Evolutionary conservation across 108 stramenopile genomes (phyloP).

Genomic region (Skeletonema costatum): DNA sequence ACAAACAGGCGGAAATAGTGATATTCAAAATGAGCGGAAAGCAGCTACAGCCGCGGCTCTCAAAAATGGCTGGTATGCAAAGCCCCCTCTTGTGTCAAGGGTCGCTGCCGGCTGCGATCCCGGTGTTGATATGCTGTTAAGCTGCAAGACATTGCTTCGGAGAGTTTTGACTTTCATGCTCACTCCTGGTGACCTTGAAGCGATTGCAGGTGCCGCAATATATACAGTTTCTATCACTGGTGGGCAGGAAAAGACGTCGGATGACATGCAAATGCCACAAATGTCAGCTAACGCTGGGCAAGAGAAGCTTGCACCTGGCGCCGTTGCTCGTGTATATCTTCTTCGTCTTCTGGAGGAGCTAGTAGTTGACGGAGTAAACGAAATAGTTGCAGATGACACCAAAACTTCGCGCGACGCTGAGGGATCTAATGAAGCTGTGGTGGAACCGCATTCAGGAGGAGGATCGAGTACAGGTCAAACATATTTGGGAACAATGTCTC

Average conservation of each 20-base stretch:
- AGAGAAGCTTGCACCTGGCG: conserved; percentile 66
- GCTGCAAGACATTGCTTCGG: conserved; percentile 82
- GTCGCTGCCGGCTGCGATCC: conserved; percentile 88
- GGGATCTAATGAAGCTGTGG: conserved; percentile 37
- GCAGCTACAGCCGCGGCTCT: conserved; percentile 38
- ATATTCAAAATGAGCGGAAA: conserved; percentile 19
- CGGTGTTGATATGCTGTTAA: conserved; percentile 71
- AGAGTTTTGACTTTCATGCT: conserved; percentile 88
- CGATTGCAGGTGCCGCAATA: conserved; percentile 83
- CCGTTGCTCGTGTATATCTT: conserved; percentile 81
- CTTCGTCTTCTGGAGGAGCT: conserved; percentile 87
- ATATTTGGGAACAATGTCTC: conserved; percentile 56
- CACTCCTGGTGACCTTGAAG: conserved; percentile 86
- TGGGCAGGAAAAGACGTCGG: conserved; percentile 28
- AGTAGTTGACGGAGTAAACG: conserved; percentile 89
- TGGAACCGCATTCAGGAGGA: conserved; percentile 78
- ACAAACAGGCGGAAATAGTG: conserved; percentile 25
- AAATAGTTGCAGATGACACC: conserved; percentile 72
- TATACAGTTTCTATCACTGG: conserved; percentile 77
- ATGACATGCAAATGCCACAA: conserved; percentile 6
- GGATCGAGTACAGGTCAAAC: conserved; percentile 67
- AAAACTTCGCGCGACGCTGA: conserved; percentile 48
- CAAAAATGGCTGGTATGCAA: conserved; percentile 62
- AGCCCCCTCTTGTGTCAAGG: conserved; percentile 65
- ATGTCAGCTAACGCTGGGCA: conserved; percentile 22